These are phyloP conservation scores for Ogataea pini DNA, from an alignment of 805 yeast species.

Conservation along the genomic window DNA sequence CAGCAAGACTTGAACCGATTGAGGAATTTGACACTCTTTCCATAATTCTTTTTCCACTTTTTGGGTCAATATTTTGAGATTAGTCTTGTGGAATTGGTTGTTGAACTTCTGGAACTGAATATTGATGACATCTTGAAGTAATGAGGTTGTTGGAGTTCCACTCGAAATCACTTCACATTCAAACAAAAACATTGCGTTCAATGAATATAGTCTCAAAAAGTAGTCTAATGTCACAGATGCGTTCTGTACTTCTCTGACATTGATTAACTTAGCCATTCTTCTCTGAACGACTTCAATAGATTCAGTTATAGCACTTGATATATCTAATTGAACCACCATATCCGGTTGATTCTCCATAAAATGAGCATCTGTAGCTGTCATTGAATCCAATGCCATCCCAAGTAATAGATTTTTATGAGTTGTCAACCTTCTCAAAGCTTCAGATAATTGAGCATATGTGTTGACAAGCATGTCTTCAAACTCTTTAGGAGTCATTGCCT, in stretches of 20 bases:
- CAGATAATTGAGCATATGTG: slow-evolving; percentile 65
- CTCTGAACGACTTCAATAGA: slow-evolving; percentile 73
- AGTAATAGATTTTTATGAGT: slow-evolving; percentile 77
- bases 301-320: slow-evolving; percentile 61
- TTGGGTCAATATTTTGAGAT: slow-evolving; percentile 46
- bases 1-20: slow-evolving; percentile 47
- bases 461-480: slow-evolving; percentile 68
- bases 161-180: slow-evolving; percentile 79
- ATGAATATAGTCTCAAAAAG: slow-evolving; percentile 66
- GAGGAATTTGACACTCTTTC: slow-evolving; percentile 67
- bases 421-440: slow-evolving; percentile 70
- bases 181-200: slow-evolving; percentile 66
- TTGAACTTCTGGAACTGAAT: slow-evolving; percentile 65
- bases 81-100: slow-evolving; percentile 52
- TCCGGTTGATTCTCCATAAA: slow-evolving; percentile 35
- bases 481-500: slow-evolving; percentile 68
- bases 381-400: slow-evolving; percentile 61
- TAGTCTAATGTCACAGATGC: slow-evolving; percentile 56
- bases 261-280: slow-evolving; percentile 74
- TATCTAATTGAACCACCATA: slow-evolving; percentile 61
- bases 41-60: slow-evolving; percentile 71
- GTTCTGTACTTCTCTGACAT: slow-evolving; percentile 73
- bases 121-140: slow-evolving; percentile 67
- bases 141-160: slow-evolving; percentile 59
- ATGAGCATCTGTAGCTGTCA: slow-evolving; percentile 33